Percentiles rank a stretch among this genome's conserved stretches.
These are phyloP conservation scores for Protomyces inouyei DNA, from an alignment of 1,139 yeast species.

Conservation along the genomic window DNA sequence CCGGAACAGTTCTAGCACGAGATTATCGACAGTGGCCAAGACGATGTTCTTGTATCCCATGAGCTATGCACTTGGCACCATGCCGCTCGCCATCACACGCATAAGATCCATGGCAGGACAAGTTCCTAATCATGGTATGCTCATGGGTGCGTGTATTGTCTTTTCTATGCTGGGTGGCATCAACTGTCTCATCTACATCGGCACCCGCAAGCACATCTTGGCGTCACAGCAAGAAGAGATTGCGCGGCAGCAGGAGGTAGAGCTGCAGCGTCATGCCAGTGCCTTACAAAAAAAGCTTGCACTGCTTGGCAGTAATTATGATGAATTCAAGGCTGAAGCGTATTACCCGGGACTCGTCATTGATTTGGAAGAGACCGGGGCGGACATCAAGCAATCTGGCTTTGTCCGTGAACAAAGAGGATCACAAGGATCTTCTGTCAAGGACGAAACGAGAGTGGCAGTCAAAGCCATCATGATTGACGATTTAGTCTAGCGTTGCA, in stretches of 20 bases:
- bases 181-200: conserved; percentile 1
- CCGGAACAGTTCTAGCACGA: not conserved
- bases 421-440: not conserved
- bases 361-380: not conserved
- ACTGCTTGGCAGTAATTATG: not conserved
- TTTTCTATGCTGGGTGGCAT: conserved; percentile 1
- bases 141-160: not conserved
- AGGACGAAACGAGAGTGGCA: not conserved
- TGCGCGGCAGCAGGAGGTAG: not conserved
- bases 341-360: not conserved
- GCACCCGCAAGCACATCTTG: not conserved
- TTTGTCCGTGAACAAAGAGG: not conserved
- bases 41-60: conserved; percentile 3
- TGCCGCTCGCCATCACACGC: conserved; percentile 1
- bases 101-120: not conserved
- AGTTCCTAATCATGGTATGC: not conserved
- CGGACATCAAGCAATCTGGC: not conserved
- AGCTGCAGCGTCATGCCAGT: not conserved
- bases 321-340: not conserved
- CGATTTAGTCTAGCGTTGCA: not conserved
- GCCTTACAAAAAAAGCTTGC: not conserved
- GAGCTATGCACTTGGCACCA: not conserved
- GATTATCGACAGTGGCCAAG: not conserved
- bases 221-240: not conserved
- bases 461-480: not conserved